Evolutionary conservation across 2,329 filamentous ascomycete genomes (phyloP), one percentile per base, ranked within the genome.

Genomic region (Paraconiothyrium sp.): DNA sequence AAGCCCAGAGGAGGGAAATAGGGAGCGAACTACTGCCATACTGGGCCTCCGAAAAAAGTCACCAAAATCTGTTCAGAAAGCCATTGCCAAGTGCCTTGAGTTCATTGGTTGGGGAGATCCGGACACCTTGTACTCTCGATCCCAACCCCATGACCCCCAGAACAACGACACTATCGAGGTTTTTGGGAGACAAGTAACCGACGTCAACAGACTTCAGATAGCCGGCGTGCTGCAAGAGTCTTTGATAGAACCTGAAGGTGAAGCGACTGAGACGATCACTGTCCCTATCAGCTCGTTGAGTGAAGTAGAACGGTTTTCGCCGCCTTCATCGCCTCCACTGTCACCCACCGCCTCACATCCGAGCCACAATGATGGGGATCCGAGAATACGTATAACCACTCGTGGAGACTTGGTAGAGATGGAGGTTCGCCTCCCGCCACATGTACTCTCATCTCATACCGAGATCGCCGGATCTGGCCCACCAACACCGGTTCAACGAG

Each of bases 341-440:
- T 76, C 74, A 24, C 70, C 71, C 35, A 72, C 70, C 11, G 64
- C 55, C 16, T 71, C 66, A 32, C 58, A 66, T 57, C 58, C 55
- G 51, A 74, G 70, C 43, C 65, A 72, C 22, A 68, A 74, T 22
- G 71, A 73, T 39, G 70, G 73, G 43, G 75, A 78, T 47, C 76
- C 77, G 8, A 69, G 74, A 34, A 78, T 79, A 27, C 70, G 77
- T n/a, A 79, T 79, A 34, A 78, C 76, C 7, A 76, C 71, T n/a
- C 66, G 77, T 30, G 75, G 76, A 57, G 74, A 74, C 3, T 72
- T 78, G 24, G 76, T 79, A 24, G 76, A 78, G 58, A 76, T 79
- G 68, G 77, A 79, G 62, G 76, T 79, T 7, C 73, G 74, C 22
- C 64, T 79, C 20, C 77, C 77, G 9, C 68, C 74, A 50, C 71